Evolutionary conservation across 345 rosid species (phyloP), one percentile per base, ranked within the genome.

Genomic region (Salix caprea): DNA sequence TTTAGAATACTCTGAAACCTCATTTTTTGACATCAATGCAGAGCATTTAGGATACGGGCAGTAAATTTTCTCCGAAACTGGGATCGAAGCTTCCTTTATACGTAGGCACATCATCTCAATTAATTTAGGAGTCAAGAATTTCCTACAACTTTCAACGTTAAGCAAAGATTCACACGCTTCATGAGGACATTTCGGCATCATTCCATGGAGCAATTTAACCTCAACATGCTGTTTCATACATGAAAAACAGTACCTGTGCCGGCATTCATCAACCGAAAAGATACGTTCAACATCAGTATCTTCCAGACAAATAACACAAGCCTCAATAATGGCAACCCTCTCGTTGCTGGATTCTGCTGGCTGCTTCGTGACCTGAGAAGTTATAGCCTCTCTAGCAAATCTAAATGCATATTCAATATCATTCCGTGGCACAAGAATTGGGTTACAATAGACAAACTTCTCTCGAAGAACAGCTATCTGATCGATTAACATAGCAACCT

Each of bases 221-320:
- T 91, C 94, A 7, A 91, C 89, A 48, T 92, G 98, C 82, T 87
- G 90, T 77, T 85, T 94, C 94, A 92, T 91, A 76, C 98, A 94
- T 69, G 95, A 82, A 76, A 87, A 84, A 83, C 97, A 94, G 71
- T 84, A 94, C 21, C 94, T 83, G 69, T 92, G 97, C 73, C 76
- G 78, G 80, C 98, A 94, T 30, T 85, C 89, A 77, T 90, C 91
- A 66, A 94, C 82, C 1, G 88, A 72, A 76, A 92, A 94, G 83
- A 94, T 90, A 79, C 72, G 79, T 1, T 72, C 79, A 52, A 77
- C 80, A 67, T 84, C 86, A 64, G 82, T 82, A 79, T 89, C 95
- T 70, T 82, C 87, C 2, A 69, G 37, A 80, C 95, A 94, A 46
- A 94, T 91, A 18, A 76, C 84, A 80, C 97, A 91, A 34, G 92